Conservation (phyloP, 148 eudicot genomes). For the Vaccinium vitisidaea region DNA sequence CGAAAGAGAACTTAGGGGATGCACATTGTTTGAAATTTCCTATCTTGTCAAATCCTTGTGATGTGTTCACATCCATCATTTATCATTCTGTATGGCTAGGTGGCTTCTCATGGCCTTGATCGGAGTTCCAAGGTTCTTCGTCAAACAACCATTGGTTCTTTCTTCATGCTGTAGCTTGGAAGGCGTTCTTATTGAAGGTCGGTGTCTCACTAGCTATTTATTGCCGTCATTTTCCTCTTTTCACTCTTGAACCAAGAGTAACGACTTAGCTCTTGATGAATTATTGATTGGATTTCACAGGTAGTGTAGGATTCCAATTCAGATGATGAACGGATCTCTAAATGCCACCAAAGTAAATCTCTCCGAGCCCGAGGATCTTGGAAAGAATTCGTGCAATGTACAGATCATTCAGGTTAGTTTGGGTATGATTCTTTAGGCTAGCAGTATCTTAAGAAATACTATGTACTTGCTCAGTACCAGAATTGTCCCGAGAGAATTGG, state of each 20-base stretch:
- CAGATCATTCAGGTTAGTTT: conserved; percentile 17
- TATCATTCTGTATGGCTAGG: conserved; percentile 36
- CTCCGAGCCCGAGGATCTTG: neutral
- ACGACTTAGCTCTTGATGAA: neutral
- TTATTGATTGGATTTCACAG: conserved; percentile 11
- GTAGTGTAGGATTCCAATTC: neutral
- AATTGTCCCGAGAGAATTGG: neutral
- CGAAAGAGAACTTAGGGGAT: neutral
- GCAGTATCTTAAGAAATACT: neutral
- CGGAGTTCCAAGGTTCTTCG: conserved; percentile 81
- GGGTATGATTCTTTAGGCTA: neutral
- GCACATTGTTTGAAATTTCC: neutral
- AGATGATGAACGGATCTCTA: neutral
- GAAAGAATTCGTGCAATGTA: conserved; percentile 1
- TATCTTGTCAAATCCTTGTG: neutral
- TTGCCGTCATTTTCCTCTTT: neutral
- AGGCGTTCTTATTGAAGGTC: conserved; percentile 21
- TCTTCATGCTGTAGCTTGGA: conserved; percentile 51
- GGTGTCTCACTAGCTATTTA: conserved; percentile 6
- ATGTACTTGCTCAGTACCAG: neutral
- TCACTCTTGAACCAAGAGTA: neutral
- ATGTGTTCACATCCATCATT: neutral
- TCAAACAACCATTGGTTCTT: conserved; percentile 61
- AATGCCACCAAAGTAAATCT: neutral
- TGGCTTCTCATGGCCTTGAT: conserved; percentile 94